Evolutionary conservation across 352 stramenopile species (phyloP).

Genomic region (Pythium chondricola): DNA sequence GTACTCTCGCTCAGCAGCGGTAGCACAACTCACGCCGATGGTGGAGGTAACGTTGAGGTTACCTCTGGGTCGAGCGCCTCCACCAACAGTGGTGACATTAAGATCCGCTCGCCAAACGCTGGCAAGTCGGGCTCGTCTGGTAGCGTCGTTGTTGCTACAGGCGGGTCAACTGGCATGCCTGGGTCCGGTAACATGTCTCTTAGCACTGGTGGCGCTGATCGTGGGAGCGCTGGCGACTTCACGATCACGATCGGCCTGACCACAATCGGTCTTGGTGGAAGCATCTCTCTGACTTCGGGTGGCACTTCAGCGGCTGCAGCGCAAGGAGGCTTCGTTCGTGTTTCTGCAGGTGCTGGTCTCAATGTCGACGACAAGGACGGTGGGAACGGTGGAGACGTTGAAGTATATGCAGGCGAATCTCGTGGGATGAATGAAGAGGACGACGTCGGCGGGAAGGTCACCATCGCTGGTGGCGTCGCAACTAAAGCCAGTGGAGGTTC

Average conservation of each 20-base stretch:
- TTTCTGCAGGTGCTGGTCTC: conserved; percentile 39
- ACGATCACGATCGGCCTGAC: conserved; percentile 3
- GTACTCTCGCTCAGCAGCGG: conserved; percentile 37
- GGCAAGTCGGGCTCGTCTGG: conserved; percentile 69
- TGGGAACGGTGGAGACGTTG: conserved; percentile 49
- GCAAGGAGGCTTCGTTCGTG: conserved; percentile 34
- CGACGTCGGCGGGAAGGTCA: conserved; percentile 34
- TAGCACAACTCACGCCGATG: conserved; percentile 29
- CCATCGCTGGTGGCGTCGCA: conserved; percentile 35
- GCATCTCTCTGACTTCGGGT: conserved; percentile 21
- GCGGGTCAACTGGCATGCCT: conserved; percentile 33
- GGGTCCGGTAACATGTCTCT: conserved; percentile 69
- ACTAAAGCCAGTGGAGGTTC: conserved; percentile 33
- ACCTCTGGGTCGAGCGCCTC: conserved; percentile 43
- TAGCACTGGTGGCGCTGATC: conserved; percentile 39
- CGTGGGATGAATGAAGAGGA: conserved; percentile 26
- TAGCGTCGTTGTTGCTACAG: conserved; percentile 60
- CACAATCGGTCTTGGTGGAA: conserved; percentile 38
- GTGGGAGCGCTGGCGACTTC: conserved; percentile 54
- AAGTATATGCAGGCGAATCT: conserved; percentile 38
- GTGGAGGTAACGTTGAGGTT: conserved; percentile 48
- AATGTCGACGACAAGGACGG: conserved; percentile 45
- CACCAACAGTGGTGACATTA: conserved; percentile 44
- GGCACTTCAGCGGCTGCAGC: conserved; percentile 31
- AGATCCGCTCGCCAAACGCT: conserved; percentile 38